Base-by-base conservation (phyloP, 73 alveolate genomes). In the Paramecium sonneborni region DNA sequence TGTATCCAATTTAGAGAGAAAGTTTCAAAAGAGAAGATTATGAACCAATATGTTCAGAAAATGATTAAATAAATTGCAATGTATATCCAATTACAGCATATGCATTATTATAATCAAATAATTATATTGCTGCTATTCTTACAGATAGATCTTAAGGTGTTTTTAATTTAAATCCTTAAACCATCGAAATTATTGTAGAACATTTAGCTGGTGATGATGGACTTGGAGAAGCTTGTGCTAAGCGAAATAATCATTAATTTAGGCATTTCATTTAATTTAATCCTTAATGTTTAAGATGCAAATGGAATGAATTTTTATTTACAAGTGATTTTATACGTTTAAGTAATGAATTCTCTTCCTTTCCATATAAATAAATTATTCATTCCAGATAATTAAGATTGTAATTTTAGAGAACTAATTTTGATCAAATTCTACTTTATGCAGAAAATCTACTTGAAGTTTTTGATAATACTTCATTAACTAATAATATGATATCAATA, bases 201-300 rank as follows among this genome's bases (percentile, higher is more conserved):
- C 84, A 62, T 30, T 12, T 62, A 32, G 84, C 84, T 5, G 84
- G 84, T 14, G 84, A 62, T 62, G 84, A 62, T 11, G 84, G 39
- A 26, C 7, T 18, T 15, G 68, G 68, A 3, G 68, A 52, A 18
- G 68, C 30, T 8, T 52, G 68, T 52, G 68, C 68, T n/a, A 52
- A 62, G 24, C 28, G 84, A 10, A 62, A 62, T 30, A 62, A 62
- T 62, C 84, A 62, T 12, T 32, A 14, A 1, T 62, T 62, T 62
- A 26, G 84, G 24, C 84, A 62, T 62, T 62, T 62, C 23, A 10
- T 62, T 0, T 26, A 30, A 62, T 62, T 62, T 32, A 32, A 62
- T 62, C 30, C 39, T 26, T 9, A 26, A 62, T 62, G 84, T 62
- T 26, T 62, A 23, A 26, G 84, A 2, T 62, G 84, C 24, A 62